Evolutionary conservation across 139 green algal genomes (phyloP).

Genomic region (Coelastrella sp.): DNA sequence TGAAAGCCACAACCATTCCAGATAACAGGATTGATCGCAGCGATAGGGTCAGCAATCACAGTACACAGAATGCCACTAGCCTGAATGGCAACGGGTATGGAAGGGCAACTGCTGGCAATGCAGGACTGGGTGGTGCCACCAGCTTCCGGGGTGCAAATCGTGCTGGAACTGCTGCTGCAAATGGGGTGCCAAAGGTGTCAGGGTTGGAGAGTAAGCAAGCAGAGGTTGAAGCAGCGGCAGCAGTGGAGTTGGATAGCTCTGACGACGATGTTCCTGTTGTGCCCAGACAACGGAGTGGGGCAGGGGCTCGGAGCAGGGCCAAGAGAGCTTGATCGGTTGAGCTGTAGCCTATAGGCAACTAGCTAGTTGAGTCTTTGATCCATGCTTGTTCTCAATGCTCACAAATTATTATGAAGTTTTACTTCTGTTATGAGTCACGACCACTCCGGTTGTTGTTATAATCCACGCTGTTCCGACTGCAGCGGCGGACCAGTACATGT

Average conservation of each 20-base stretch:
- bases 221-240: neutral
- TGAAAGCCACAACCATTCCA: neutral
- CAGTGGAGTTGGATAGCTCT: neutral
- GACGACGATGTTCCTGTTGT: neutral
- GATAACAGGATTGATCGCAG: neutral
- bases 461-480: too few relatives aligned
- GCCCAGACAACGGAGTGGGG: slow-evolving; percentile 6
- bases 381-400: too few relatives aligned
- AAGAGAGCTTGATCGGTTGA: neutral
- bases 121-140: too few relatives aligned
- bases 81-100: too few relatives aligned
- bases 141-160: neutral
- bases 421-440: too few relatives aligned
- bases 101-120: too few relatives aligned
- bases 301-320: neutral
- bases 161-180: neutral
- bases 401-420: too few relatives aligned
- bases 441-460: too few relatives aligned
- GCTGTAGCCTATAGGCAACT: neutral
- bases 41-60: neutral
- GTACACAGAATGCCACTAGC: too few relatives aligned
- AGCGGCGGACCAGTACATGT: too few relatives aligned
- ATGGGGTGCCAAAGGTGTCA: neutral
- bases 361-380: too few relatives aligned
- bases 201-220: neutral